phyloP scores from a whole-genome alignment of 1,284 basidiomycete genomes.

The Apiotrichum sp. region DNA sequence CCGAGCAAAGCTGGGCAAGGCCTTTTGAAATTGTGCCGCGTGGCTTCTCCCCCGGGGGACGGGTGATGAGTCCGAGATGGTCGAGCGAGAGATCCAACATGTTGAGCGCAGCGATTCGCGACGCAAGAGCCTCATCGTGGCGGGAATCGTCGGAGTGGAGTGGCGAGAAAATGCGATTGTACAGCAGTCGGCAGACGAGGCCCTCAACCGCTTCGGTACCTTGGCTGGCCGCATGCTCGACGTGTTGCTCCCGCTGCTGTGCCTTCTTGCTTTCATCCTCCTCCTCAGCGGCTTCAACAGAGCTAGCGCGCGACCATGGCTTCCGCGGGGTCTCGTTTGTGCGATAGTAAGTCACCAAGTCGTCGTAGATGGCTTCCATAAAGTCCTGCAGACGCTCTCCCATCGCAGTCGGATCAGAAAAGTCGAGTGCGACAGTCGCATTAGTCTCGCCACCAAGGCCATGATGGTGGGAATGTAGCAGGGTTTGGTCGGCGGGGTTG shows the following conservation, averaged over 20 bases:
- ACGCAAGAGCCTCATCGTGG: constrained; percentile 81
- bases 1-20: constrained; percentile 60
- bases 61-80: constrained; percentile 74
- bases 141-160: constrained; percentile 67
- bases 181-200: constrained; percentile 63
- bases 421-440: constrained; percentile 24
- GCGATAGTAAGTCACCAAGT: constrained; percentile 47
- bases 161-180: constrained; percentile 63
- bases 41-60: constrained; percentile 45
- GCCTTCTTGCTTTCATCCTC: constrained; percentile 2
- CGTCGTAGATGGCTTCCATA: constrained; percentile 58
- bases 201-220: constrained; percentile 67
- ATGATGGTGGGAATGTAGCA: constrained; percentile 27
- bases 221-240: constrained; percentile 39
- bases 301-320: constrained; percentile 24
- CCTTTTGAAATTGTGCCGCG: constrained; percentile 51
- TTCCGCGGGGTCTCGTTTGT: constrained; percentile 14
- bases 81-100: constrained; percentile 77
- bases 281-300: constrained; percentile 9
- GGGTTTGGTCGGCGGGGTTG: constrained; percentile 16
- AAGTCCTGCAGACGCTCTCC: constrained; percentile 65
- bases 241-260: constrained; percentile 41
- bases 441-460: background rate
- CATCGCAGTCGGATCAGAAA: constrained; percentile 44
- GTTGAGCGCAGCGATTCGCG: constrained; percentile 81